Evolutionary conservation across 345 rosid genomes (phyloP), one percentile per base, ranked within the genome.

Genomic region (Rhodomyrtus tomentosa): DNA sequence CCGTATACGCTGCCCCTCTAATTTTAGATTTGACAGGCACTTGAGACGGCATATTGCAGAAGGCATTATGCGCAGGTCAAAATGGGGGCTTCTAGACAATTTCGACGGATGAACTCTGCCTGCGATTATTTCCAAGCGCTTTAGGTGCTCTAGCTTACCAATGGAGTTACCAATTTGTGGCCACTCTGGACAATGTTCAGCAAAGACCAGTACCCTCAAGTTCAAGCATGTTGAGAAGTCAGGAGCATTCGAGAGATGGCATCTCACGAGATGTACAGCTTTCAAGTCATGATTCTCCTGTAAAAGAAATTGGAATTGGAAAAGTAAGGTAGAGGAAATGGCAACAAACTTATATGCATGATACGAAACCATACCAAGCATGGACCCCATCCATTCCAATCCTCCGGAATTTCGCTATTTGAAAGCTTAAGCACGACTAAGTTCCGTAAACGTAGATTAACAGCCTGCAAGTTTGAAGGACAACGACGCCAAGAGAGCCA

Each of bases 31-130:
- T 25, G 62, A 5, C 3, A 56, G 32, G 62, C 0, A 5, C 32
- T 56, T n/a, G 5, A 56, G 18, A 56, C 3, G 1, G 1, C 18
- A 25, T 56, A 56, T 56, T n/a, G 32, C 0, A 0, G 7, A 12
- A 56, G 68, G 68, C 32, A 56, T 0, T 0, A 0, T 2, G 7
- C 68, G n/a, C 3, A 0, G 1, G 32, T 56, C 3, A n/a, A 56
- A 25, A 56, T 12, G 16, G 32, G 68, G 32, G 68, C 18, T 56
- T 20, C 0, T 3, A 5, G 0, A n/a, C 2, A 56, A 56, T 32
- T 56, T 56, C n/a, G 68, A 56, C 15, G 2, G 0, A 2, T 12
- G 16, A 56, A 0, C 68, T n/a, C 2, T 0, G 0, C 1, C 4
- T n/a, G 1, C 0, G n/a, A 56, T n/a, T n/a, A 12, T 20, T n/a